Evolutionary conservation across 1,139 yeast genomes (phyloP), one percentile per base, ranked within the genome.

Genomic region (Hyphopichia burtonii): DNA sequence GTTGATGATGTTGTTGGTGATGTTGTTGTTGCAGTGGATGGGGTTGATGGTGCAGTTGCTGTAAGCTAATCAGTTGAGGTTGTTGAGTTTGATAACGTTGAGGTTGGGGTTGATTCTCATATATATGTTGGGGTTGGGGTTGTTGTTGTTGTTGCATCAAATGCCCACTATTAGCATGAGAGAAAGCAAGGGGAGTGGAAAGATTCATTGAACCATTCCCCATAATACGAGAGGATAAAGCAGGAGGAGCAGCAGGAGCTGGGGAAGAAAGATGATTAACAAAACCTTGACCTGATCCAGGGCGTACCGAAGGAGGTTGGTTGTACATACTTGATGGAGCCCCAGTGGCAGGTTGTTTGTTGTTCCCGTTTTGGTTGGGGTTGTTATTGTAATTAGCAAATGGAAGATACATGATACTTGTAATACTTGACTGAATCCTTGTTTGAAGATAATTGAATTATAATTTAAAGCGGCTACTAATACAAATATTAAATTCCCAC

Each of bases 381-480:
- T 16, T 39, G 27, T 41, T 48, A 33, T 42, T 45, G 40, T 43
- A 46, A 30, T 41, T 43, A 25, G 52, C 49, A 19, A 42, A 44
- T 22, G 56, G 54, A 37, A 46, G 54, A 43, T 53, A 53, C 56
- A 53, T 51, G 14, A 15, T 31, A 4, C 5, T 14, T n/a, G 6
- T 28, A 10, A 10, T 27, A 27, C 12, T 27, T 11, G 23, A 9
- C 30, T 27, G 8, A n/a, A 20, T n/a, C n/a, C 30, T 23, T 37
- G 18, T 7, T 31, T 34, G 6, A 11, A n/a, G 11, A 7, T 27
- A 10, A 27, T 27, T 27, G 30, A 27, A n/a, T n/a, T n/a, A 6
- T 20, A 8, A 20, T 20, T 20, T 6, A 20, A 5, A 20, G 23
- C 23, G 23, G 23, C 23, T 20, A 9, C 18, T 19, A 14, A 15